Percentiles rank a stretch among this genome's conserved stretches.
Conservation (phyloP, 805 yeast genomes). For the Starmera caribaea region DNA sequence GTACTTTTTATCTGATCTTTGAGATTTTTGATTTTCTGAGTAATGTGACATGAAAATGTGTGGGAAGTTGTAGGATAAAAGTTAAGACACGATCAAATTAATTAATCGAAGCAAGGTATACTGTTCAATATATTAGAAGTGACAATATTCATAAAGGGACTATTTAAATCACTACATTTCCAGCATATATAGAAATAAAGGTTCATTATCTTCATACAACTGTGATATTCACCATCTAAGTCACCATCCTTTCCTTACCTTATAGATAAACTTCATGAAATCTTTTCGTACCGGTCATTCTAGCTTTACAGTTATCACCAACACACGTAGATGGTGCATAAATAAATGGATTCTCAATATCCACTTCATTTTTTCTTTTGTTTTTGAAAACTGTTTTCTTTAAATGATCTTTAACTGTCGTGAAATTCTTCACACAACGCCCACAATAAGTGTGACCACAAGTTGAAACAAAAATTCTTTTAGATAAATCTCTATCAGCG, state of each 20-base stretch:
- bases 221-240: no score
- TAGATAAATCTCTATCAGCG: conserved; percentile 51
- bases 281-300: conserved; percentile 34
- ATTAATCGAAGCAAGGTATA: no score
- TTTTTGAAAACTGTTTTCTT: conserved; percentile 11
- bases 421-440: conserved; percentile 64
- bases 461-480: conserved; percentile 49
- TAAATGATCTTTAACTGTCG: conserved; percentile 23
- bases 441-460: conserved; percentile 92
- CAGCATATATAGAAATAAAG: neutral
- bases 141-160: no score
- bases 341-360: conserved; percentile 26
- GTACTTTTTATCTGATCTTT: no score
- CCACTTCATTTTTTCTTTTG: conserved; percentile 8
- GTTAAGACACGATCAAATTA: no score
- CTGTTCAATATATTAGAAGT: no score
- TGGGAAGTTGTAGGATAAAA: no score
- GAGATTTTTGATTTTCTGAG: no score
- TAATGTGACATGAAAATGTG: no score
- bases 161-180: no score
- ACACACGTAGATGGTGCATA: conserved; percentile 54
- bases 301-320: conserved; percentile 36
- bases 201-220: no score
- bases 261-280: conserved; percentile 46
- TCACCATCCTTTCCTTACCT: no score